Evolutionary conservation across 345 rosid genomes (phyloP).

Genomic region (Dipteronia sinensis): DNA sequence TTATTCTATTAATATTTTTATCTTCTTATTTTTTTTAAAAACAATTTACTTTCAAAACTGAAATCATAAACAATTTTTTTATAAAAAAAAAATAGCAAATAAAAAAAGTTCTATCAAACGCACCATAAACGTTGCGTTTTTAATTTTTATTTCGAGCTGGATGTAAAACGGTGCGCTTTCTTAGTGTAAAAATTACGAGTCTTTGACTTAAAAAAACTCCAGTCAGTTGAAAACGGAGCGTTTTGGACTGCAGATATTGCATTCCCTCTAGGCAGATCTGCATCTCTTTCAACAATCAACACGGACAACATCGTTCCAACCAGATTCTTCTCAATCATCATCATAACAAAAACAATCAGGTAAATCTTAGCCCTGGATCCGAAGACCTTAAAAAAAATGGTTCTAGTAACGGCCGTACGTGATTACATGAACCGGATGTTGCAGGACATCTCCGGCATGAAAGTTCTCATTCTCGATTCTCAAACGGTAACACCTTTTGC

Average conservation of each 20-base stretch:
- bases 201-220: no score
- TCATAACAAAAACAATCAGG: not conserved
- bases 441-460: slow-evolving; percentile 98
- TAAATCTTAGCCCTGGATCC: slow-evolving; percentile 23
- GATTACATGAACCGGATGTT: slow-evolving; percentile 94
- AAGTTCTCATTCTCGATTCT: slow-evolving; percentile 94
- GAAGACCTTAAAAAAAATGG: slow-evolving; percentile 46
- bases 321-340: not conserved
- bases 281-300: not conserved
- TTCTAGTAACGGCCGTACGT: slow-evolving; percentile 74
- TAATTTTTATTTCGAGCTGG: no score
- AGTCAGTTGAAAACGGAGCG: slow-evolving; percentile 5
- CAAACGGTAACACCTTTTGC: slow-evolving; percentile 60
- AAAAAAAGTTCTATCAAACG: no score
- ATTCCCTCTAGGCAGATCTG: not conserved
- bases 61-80: no score
- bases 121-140: no score
- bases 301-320: not conserved
- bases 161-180: not conserved
- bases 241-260: not conserved
- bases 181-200: not conserved
- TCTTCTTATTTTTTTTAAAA: no score
- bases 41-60: no score
- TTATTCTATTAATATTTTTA: no score
- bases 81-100: no score